Evolutionary conservation across 805 yeast species (phyloP).

Genomic region (Wickerhamiella domercqiae): DNA sequence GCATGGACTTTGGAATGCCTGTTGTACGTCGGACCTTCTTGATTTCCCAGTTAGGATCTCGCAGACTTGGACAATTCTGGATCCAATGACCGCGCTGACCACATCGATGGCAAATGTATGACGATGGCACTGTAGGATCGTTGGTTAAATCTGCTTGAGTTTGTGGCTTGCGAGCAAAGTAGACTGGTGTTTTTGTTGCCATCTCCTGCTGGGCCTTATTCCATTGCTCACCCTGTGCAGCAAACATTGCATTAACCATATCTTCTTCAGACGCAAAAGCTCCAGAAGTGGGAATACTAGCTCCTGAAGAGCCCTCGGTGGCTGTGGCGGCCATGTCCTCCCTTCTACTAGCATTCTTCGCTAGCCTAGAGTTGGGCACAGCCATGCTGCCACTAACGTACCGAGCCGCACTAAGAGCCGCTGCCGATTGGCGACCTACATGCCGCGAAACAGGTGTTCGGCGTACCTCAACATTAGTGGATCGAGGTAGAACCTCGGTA

Average conservation of each 20-base stretch:
- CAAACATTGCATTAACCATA: conserved; percentile 77
- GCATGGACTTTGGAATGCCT: conserved; percentile 90
- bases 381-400: conserved; percentile 31
- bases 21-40: conserved; percentile 82
- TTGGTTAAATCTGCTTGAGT: conserved; percentile 35
- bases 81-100: conserved; percentile 95
- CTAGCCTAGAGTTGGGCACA: conserved; percentile 13
- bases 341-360: conserved; percentile 24
- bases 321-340: conserved; percentile 19
- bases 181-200: conserved; percentile 71
- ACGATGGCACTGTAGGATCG: conserved; percentile 60
- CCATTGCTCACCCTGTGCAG: conserved; percentile 90
- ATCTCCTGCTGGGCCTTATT: conserved; percentile 81
- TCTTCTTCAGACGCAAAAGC: conserved; percentile 52
- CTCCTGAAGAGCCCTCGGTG: conserved; percentile 6
- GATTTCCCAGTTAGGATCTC: conserved; percentile 88
- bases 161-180: conserved; percentile 24
- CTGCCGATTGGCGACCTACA: conserved; percentile 35
- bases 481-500: conserved; percentile 78
- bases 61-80: conserved; percentile 85
- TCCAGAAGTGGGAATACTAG: conserved; percentile 6
- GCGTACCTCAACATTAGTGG: conserved; percentile 66
- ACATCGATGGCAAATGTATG: conserved; percentile 91
- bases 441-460: conserved; percentile 53
- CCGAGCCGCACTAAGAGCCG: conserved; percentile 41